Percentiles rank a stretch among this genome's conserved stretches.
Evolutionary conservation across 78 protist genomes (phyloP).

Genomic region (Pigoraptor vietnamica): DNA sequence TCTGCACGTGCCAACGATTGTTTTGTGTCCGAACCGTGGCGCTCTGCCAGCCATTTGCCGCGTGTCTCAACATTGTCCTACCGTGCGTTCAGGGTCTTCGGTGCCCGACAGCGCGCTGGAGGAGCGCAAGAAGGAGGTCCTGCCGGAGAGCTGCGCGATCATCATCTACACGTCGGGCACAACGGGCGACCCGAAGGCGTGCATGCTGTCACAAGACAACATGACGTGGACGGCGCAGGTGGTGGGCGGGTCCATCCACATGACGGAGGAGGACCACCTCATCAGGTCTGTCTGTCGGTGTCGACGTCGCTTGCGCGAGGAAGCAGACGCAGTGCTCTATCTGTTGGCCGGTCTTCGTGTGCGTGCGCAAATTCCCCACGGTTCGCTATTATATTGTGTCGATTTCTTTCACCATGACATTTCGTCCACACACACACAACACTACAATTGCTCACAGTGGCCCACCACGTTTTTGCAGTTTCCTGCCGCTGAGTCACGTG

Average conservation of each 20-base stretch:
- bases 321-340: no score
- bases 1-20: no score
- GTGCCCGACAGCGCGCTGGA: no score
- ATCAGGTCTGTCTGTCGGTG: not conserved
- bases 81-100: no score
- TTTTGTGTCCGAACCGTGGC: no score
- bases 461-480: conserved; percentile 19
- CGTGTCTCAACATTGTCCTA: no score
- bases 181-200: conserved; percentile 15
- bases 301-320: not conserved
- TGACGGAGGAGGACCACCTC: not conserved
- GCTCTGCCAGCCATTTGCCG: no score
- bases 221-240: not conserved
- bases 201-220: conserved; percentile 57
- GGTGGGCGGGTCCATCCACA: not conserved
- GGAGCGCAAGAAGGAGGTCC: not conserved
- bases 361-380: no score
- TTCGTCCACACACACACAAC: no score
- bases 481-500: conserved; percentile 79
- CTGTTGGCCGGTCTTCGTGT: no score
- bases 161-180: conserved; percentile 52
- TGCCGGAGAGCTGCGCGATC: conserved; percentile 21
- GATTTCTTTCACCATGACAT: not conserved
- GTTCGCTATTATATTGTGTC: no score
- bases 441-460: not conserved